Base-by-base conservation (phyloP, 768 basidiomycete genomes). In the Tricholoma matsutake region DNA sequence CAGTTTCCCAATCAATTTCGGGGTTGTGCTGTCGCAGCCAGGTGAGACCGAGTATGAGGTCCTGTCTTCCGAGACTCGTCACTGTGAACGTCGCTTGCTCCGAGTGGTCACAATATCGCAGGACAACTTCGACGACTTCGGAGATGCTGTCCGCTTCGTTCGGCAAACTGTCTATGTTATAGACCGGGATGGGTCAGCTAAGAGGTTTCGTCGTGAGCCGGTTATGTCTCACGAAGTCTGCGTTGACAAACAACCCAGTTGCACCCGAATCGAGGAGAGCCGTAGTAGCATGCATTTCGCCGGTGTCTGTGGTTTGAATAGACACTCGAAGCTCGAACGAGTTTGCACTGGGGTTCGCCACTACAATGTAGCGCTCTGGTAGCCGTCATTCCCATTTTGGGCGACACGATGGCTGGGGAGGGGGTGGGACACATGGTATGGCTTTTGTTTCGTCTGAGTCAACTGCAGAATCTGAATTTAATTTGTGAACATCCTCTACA, bases 1-100 rank as follows among this genome's bases (percentile, higher is more conserved):
- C 22, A 11, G 22, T 10, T 25, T 22, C 4, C 45, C 45, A 47
- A 11, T 72, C 58, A 4, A 69, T 60, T 14, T 60, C 35, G 0
- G 67, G 67, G 47, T 71, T 71, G 54, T 69, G 69, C 2, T 61
- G 35, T 0, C 39, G 16, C 6, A 70, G 64, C 70, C 68, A 71
- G 9, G 65, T 64, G 31, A 67, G 63, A 3, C 69, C 67, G 1
- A 69, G 58, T 14, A 70, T 68, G 0, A 68, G 39, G 0, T 65
- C 13, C 11, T 59, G 55, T 6, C 51, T 64, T 2, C 69, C 68
- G 0, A 66, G 64, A 18, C 67, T 61, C 6, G 71, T 68, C 6
- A 72, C 61, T 1, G 65, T 57, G 35, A 71, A 68, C 0, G 43
- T 43, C 7, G 68, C 55, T 2, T 35, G 22, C 41, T 73, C 69